phyloP scores from a whole-genome alignment of 2,329 filamentous ascomycete genomes.

The Clonostachys rhizophaga region DNA sequence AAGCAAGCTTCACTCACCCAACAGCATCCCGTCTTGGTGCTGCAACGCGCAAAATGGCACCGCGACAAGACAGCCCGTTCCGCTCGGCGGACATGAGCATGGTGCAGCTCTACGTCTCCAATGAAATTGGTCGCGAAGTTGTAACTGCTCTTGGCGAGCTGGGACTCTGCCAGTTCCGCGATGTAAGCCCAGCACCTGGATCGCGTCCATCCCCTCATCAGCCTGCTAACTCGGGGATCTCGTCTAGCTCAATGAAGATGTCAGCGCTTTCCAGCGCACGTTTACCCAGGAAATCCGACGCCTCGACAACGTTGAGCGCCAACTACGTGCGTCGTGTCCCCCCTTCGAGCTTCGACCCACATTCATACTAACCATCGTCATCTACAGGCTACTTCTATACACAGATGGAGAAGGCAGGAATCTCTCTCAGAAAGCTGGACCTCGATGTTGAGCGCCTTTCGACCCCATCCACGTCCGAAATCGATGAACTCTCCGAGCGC shows the following conservation, averaged over 20 bases:
- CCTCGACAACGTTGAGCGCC: slow-evolving; percentile 95
- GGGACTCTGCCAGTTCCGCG: slow-evolving; percentile 93
- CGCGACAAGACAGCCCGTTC: slow-evolving; percentile 87
- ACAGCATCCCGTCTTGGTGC: slow-evolving; percentile 20
- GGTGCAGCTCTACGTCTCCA: slow-evolving; percentile 98
- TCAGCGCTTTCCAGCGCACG: slow-evolving; percentile 91
- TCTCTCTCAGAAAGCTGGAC: slow-evolving; percentile 83
- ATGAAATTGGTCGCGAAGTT: slow-evolving; percentile 97
- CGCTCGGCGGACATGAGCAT: slow-evolving; percentile 99
- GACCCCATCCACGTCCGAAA: slow-evolving; percentile 86
- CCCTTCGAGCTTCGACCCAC: slow-evolving; percentile 5
- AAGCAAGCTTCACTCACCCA: neutral
- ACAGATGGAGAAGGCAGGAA: slow-evolving; percentile 91
- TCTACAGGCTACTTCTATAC: slow-evolving; percentile 78
- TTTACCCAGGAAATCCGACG: slow-evolving; percentile 97
- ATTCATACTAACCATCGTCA: neutral
- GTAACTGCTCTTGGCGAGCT: slow-evolving; percentile 95
- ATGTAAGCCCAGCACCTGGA: slow-evolving; percentile 57
- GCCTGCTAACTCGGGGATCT: neutral
- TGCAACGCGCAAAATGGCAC: slow-evolving; percentile 44
- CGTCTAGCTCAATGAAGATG: slow-evolving; percentile 79
- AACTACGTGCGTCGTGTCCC: slow-evolving; percentile 68
- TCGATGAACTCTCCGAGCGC: slow-evolving; percentile 90
- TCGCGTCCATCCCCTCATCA: slow-evolving; percentile 1
- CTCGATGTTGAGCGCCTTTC: slow-evolving; percentile 85